Evolutionary conservation across 768 basidiomycete species (phyloP), one percentile per base, ranked within the genome.

Genomic region (Austroboletus festivus): DNA sequence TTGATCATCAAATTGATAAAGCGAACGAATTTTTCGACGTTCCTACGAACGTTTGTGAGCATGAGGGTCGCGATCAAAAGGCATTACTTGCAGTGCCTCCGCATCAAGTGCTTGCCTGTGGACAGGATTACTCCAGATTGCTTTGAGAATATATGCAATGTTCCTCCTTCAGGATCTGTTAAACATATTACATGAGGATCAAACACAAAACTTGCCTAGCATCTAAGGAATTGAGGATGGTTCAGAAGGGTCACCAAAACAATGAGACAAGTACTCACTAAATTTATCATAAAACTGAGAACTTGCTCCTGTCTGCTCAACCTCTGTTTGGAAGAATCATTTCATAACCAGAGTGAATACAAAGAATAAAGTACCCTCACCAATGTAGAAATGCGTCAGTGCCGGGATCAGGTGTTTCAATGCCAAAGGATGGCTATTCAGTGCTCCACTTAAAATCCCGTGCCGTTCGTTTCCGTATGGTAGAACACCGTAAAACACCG

Each of bases 281-380:
- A 94, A 95, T 82, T 96, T 94, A 67, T 96, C 95, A 69, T 96
- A 98, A 71, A 99, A 98, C 62, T 98, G 95, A 0, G 93, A 95
- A 62, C 93, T 95, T 19, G 93, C 91, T 24, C 96, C 96, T 0
- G 96, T 99, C 58, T 88, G 86, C 67, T 99, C 96, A 38, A 97
- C 93, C 79, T 98, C 95, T 95, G 63, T 47, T 43, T 30, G 19
- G 6, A 40, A 42, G 18, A 37, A 19, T 7, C 8, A 7, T 38
- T 23, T 58, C 38, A 51, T 42, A 21, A 44, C 44, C 48, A 28
- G 19, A 37, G 15, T 20, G 13, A 1, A 18, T 24, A 21, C 11
- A 49, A 20, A 47, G 8, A 20, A 13, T 3, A 20, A 31, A 18
- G 18, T 21, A 12, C 5, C 61, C 82, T 46, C 56, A 91, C 93